Conservation (phyloP, 345 rosid genomes). For the Psidium guajava region DNA sequence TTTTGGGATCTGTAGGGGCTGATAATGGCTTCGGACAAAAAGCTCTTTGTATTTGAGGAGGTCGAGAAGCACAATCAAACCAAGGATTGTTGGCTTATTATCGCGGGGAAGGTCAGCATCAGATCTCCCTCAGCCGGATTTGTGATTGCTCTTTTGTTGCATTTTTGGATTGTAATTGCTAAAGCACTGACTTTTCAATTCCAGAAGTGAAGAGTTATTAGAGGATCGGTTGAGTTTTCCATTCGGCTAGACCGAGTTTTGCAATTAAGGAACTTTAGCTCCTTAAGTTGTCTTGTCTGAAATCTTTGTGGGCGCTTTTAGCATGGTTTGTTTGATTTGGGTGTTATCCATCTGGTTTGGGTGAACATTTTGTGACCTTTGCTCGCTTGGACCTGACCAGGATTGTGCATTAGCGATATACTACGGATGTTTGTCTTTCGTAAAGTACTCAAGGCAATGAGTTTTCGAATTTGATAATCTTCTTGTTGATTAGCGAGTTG, state of each 20-base stretch:
- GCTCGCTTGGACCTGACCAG: neutral
- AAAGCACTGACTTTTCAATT: neutral
- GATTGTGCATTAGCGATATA: neutral
- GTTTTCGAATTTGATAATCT: neutral
- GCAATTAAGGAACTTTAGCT: neutral
- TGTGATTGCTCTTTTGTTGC: neutral
- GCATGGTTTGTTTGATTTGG: neutral
- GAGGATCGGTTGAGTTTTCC: neutral
- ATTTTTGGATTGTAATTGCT: neutral
- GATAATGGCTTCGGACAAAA: constrained; percentile 59
- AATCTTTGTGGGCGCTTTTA: neutral
- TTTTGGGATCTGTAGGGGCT: constrained; percentile 5
- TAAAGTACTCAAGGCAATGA: neutral
- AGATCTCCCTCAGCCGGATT: neutral
- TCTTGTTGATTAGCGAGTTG: neutral
- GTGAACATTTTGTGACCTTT: neutral
- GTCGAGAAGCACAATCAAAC: constrained; percentile 66
- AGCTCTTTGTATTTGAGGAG: constrained; percentile 54
- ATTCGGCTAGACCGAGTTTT: neutral
- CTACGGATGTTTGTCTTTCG: neutral
- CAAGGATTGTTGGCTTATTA: constrained; percentile 91
- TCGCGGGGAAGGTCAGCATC: constrained; percentile 80
- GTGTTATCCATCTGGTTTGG: neutral
- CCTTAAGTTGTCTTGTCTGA: neutral
- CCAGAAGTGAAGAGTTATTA: neutral